Conservation (phyloP, 768 basidiomycete species). For the Kwoniella sp. region DNA sequence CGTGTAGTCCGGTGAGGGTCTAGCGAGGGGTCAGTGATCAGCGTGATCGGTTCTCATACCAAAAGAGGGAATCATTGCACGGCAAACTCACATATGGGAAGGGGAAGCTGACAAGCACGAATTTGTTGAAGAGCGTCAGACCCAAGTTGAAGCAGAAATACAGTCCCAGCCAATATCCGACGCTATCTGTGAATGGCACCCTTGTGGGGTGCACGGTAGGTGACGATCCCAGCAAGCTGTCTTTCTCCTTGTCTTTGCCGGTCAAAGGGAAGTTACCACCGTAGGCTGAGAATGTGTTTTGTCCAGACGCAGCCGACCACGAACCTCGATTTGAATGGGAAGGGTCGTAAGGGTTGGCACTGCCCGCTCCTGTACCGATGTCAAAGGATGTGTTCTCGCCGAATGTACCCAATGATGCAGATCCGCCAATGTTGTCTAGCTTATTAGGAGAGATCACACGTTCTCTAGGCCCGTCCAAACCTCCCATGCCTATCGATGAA, state of each 20-base stretch:
- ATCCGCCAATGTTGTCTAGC: neutral
- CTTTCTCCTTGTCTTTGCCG: slow-evolving; percentile 12
- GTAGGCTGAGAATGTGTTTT: slow-evolving; percentile 5
- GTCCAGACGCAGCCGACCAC: neutral
- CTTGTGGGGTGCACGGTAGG: slow-evolving; percentile 21
- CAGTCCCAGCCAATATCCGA: slow-evolving; percentile 67
- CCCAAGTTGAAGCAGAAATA: slow-evolving; percentile 91
- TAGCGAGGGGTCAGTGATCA: slow-evolving; percentile 19
- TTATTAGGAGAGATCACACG: slow-evolving; percentile 21
- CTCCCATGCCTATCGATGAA: slow-evolving; percentile 10
- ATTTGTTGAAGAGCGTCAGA: slow-evolving; percentile 94
- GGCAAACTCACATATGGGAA: slow-evolving; percentile 75
- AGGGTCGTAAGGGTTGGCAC: slow-evolving; percentile 20
- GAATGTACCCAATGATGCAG: slow-evolving; percentile 1
- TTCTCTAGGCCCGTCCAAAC: slow-evolving; percentile 12
- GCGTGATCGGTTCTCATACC: no score
- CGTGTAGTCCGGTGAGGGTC: slow-evolving; percentile 88
- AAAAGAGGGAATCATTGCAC: neutral
- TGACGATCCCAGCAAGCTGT: slow-evolving; percentile 6
- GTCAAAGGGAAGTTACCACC: slow-evolving; percentile 19
- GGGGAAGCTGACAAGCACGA: slow-evolving; percentile 85
- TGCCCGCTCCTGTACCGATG: neutral
- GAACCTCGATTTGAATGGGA: slow-evolving; percentile 3
- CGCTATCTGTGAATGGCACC: slow-evolving; percentile 27
- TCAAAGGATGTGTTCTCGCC: neutral